phyloP scores from a whole-genome alignment of 2,329 filamentous ascomycete species.

The Trichoderma afroharzianum region DNA sequence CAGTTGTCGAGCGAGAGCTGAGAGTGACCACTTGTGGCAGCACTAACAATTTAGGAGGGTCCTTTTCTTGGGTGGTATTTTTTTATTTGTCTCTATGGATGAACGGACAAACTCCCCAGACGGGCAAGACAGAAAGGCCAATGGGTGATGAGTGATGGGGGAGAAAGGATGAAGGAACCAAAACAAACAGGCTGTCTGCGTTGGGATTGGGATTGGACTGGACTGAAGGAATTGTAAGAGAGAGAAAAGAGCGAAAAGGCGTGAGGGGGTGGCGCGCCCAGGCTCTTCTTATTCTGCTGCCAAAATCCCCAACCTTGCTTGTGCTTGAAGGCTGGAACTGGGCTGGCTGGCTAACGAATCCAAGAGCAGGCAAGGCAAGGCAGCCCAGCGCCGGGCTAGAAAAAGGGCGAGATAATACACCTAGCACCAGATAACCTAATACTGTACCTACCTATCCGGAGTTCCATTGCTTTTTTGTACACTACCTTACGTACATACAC shows the following conservation, averaged over 20 bases:
- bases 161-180: background rate
- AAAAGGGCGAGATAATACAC: background rate
- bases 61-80: background rate
- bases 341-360: background rate
- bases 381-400: background rate
- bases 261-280: conserved; percentile 12
- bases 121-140: background rate
- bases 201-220: background rate
- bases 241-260: background rate
- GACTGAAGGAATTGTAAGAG: background rate
- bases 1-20: background rate
- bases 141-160: background rate
- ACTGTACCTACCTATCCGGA: background rate
- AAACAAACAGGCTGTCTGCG: background rate
- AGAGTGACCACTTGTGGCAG: background rate
- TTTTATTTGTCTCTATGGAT: background rate
- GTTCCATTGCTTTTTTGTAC: too few relatives aligned
- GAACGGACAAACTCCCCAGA: background rate
- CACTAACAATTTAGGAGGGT: background rate
- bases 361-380: too few relatives aligned
- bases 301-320: background rate
- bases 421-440: background rate
- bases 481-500: too few relatives aligned
- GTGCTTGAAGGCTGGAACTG: background rate
- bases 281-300: conserved; percentile 13